These are phyloP conservation scores for Penicillium pulvis DNA, from an alignment of 495 filamentous ascomycete genomes.

Conservation along the genomic window DNA sequence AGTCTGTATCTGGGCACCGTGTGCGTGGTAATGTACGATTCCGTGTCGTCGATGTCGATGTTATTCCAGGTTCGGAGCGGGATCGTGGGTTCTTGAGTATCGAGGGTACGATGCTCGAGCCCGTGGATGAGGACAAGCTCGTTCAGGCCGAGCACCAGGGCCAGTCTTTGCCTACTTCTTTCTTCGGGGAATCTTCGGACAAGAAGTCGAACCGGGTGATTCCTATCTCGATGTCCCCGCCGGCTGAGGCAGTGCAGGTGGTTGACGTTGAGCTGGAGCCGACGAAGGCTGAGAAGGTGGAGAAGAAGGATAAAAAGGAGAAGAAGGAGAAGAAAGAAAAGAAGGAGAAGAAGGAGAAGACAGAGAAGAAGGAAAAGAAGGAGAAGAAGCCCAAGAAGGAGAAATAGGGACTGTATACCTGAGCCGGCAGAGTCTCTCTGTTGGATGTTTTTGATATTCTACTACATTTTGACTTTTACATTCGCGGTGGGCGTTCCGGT, in stretches of 20 bases:
- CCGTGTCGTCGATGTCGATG: slow-evolving; percentile 64
- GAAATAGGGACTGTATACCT: slow-evolving; percentile 19
- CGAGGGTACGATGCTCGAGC: slow-evolving; percentile 65
- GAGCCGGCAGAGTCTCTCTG: slow-evolving; percentile 6
- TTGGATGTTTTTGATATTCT: slow-evolving; percentile 7
- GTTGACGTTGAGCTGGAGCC: slow-evolving; percentile 23
- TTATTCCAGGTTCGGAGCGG: slow-evolving; percentile 55
- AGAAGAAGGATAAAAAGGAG: slow-evolving; percentile 21
- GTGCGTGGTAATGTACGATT: slow-evolving; percentile 64
- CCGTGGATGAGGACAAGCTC: slow-evolving; percentile 47
- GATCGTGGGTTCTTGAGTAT: slow-evolving; percentile 67
- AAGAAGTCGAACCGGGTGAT: slow-evolving; percentile 20
- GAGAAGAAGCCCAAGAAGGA: slow-evolving; percentile 28
- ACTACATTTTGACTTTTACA: slow-evolving; percentile 14
- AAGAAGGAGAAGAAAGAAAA: slow-evolving; percentile 30
- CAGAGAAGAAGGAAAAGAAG: slow-evolving; percentile 29
- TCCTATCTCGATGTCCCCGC: slow-evolving; percentile 22
- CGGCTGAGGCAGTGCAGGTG: slow-evolving; percentile 15
- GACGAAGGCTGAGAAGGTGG: slow-evolving; percentile 24
- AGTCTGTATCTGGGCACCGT: slow-evolving; percentile 61
- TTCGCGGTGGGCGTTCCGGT: slow-evolving; percentile 34
- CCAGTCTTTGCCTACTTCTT: slow-evolving; percentile 23
- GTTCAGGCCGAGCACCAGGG: slow-evolving; percentile 42
- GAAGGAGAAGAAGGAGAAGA: slow-evolving; percentile 26
- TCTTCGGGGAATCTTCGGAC: slow-evolving; percentile 10